A percentile compares a stretch with the other conserved stretches of the same genome.
Conservation (phyloP, 2,329 filamentous ascomycete species). For the Sphaerulina vaccinii region DNA sequence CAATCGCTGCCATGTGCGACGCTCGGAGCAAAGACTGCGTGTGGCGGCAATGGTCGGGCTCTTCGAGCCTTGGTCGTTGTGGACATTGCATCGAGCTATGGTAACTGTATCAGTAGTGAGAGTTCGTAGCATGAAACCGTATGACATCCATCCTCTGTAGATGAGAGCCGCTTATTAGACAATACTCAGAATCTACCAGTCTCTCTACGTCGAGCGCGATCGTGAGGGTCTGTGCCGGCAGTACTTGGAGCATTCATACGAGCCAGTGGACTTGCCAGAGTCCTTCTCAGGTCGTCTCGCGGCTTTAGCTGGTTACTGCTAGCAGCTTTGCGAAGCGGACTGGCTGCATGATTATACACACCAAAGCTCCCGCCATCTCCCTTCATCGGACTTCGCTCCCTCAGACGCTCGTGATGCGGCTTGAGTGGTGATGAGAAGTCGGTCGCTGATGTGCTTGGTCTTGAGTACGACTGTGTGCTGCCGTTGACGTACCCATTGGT, state of each 20-base stretch:
- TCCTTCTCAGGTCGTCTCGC: conserved; percentile 24
- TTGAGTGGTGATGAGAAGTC: conserved; percentile 51
- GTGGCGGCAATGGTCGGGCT: too few relatives aligned
- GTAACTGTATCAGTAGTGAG: too few relatives aligned
- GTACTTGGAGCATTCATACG: conserved; percentile 42
- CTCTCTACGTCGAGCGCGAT: conserved; percentile 27
- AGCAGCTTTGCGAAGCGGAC: conserved; percentile 76
- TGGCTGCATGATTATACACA: conserved; percentile 74
- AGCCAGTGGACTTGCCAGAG: conserved; percentile 45
- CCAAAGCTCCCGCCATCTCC: conserved; percentile 77
- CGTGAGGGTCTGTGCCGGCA: conserved; percentile 18
- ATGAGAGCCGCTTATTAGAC: too few relatives aligned
- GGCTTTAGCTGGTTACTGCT: conserved; percentile 54
- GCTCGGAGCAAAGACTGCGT: too few relatives aligned
- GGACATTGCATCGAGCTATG: too few relatives aligned
- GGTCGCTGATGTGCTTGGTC: conserved; percentile 35
- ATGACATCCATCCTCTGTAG: too few relatives aligned
- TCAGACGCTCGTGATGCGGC: conserved; percentile 42
- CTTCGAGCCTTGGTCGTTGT: too few relatives aligned
- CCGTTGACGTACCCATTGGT: conserved; percentile 30
- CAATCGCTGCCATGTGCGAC: too few relatives aligned
- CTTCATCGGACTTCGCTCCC: conserved; percentile 52
- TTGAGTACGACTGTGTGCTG: conserved; percentile 39
- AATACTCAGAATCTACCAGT: conserved; percentile 31
- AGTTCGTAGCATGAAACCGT: too few relatives aligned